Percentiles rank a stretch among this genome's conserved stretches.
Conservation (phyloP, 257 asterid species). For the Solanum verrucosum region DNA sequence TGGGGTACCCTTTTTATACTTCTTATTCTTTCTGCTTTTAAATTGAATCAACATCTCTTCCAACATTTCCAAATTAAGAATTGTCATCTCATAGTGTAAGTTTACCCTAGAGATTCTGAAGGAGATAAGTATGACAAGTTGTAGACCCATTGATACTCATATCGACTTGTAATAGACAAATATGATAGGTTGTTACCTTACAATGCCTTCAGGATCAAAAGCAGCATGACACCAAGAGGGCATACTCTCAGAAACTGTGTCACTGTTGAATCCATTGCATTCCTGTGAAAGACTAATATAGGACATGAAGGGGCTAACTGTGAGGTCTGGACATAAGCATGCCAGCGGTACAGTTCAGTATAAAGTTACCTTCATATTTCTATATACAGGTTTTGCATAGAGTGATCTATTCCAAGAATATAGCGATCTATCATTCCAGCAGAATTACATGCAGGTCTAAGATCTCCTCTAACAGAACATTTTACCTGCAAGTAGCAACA, state of each 20-base stretch:
- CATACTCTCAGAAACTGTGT: slow-evolving; percentile 26
- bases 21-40: neutral
- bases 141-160: neutral
- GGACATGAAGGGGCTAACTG: neutral
- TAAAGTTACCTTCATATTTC: slow-evolving; percentile 57
- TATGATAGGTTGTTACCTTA: slow-evolving; percentile 38
- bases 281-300: slow-evolving; percentile 28
- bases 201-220: slow-evolving; percentile 83
- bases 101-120: neutral
- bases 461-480: slow-evolving; percentile 76
- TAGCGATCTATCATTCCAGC: slow-evolving; percentile 81
- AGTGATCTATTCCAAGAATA: slow-evolving; percentile 66
- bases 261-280: slow-evolving; percentile 41
- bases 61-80: neutral
- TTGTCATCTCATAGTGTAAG: neutral
- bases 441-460: slow-evolving; percentile 78
- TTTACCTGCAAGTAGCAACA: slow-evolving; percentile 40
- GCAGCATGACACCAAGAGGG: slow-evolving; percentile 83
- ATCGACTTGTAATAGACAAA: neutral
- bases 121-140: too few species aligned
- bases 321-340: neutral
- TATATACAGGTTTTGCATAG: slow-evolving; percentile 61
- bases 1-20: neutral
- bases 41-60: neutral
- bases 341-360: neutral